Conservation (phyloP, 176 grass and related monocot species). For the Pontederia crassipes region DNA sequence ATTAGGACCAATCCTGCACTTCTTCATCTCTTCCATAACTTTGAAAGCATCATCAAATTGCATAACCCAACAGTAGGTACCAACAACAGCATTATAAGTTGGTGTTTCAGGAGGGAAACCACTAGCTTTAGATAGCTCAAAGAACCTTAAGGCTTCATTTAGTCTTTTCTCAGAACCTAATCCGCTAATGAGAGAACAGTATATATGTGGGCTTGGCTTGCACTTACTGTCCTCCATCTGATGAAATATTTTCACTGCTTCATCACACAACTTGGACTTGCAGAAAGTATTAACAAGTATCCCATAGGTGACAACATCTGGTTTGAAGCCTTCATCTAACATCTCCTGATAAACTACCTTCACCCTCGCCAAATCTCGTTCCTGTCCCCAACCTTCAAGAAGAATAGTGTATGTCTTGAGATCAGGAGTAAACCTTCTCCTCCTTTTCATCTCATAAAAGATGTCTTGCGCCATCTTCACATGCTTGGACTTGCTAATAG, state of each 20-base stretch:
- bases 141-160: conserved; percentile 58
- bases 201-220: conserved; percentile 58
- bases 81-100: conserved; percentile 65
- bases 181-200: conserved; percentile 63
- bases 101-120: conserved; percentile 44
- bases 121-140: conserved; percentile 51
- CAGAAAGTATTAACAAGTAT: conserved; percentile 62
- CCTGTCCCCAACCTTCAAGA: conserved; percentile 31
- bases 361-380: conserved; percentile 11
- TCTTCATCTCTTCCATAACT: conserved; percentile 57
- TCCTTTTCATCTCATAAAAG: conserved; percentile 52
- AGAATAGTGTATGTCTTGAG: conserved; percentile 36
- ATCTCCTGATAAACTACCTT: conserved; percentile 48
- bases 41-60: conserved; percentile 54
- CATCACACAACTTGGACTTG: conserved; percentile 43
- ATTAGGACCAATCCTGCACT: conserved; percentile 45
- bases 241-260: conserved; percentile 52
- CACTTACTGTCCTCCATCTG: conserved; percentile 47
- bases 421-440: conserved; percentile 41
- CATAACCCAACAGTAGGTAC: conserved; percentile 45
- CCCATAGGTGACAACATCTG: conserved; percentile 41
- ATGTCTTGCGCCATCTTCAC: conserved; percentile 47
- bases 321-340: conserved; percentile 38
- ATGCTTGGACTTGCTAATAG: conserved; percentile 50
- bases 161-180: conserved; percentile 41